Evolutionary conservation across 2,329 filamentous ascomycete genomes (phyloP), one percentile per base, ranked within the genome.

Genomic region (Aspergillus sp.): DNA sequence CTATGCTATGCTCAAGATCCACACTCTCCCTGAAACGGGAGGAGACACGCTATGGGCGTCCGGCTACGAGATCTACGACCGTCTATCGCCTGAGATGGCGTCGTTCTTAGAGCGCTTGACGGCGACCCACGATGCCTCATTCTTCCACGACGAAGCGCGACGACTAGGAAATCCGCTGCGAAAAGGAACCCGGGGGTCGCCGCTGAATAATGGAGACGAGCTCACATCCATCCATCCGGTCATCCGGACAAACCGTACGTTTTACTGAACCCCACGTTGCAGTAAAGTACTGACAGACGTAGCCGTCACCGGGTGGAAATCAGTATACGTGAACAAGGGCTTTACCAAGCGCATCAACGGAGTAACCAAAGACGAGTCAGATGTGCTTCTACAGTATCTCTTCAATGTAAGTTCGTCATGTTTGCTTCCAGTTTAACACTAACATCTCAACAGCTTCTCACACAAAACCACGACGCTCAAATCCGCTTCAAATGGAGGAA

Each of bases 31-130:
- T 0, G 74, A 76, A 49, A 84, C 80, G 0, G 84, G 84, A 6
- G 79, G 84, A 43, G 83, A 87, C 68, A 88, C 86, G 0, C 79
- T 89, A 4, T 89, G 86, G 85, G 86, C 86, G 0, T 86, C 84
- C 1, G 85, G 84, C 0, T 88, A 88, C 65, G 85, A 89, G 65
- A 71, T 87, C 7, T 89, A 87, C 65, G 86, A 89, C 66, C 80
- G 84, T 33, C 75, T 89, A 55, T 85, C 82, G 9, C 74, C 76
- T 2, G 75, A 81, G 0, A 82, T 83, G 59, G 83, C 82, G 53
- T 72, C 73, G 19, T 87, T 88, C 68, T 76, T 88, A 35, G 85
- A 88, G 56, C 71, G 72, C 0, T 71, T 88, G 17, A 87, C 83
- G 0, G 86, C 80, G 5, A 84, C 82, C 0, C 82, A 78, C 49